Base-by-base conservation (phyloP, 441 rosid species). In the Corymbia citriodora region DNA sequence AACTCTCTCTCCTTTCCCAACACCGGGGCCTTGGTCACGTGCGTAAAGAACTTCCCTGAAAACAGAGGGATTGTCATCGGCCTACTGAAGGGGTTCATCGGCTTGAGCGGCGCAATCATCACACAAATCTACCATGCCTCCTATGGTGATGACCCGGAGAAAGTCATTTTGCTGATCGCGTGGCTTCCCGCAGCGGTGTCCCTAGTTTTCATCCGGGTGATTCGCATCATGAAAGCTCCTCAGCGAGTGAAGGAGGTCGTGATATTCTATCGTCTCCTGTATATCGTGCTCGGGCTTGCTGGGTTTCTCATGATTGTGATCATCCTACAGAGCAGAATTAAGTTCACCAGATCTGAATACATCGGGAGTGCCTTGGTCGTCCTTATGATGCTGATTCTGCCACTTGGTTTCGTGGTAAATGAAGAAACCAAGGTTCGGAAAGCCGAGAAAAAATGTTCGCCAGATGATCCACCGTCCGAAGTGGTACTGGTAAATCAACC, bases 1-100 rank as follows among this genome's bases (percentile, higher is more conserved):
- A 95, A 96, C 92, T 96, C 99, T 1, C 95, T 94, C 90, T 88
- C 97, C 8, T 96, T 95, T 54, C 94, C 97, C 59, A 96, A 96
- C 10, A 96, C 96, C 0, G 96, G 95, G 49, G 95, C 96, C 70
- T 81, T 96, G 3, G 96, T 95, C 74, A 93, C 96, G 3, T 93
- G 94, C 65, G 96, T 95, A 55, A 93, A 93, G 92, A 96, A 93
- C 93, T 96, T 97, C 93, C 96, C 95, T 1, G 95, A 95, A 61
- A 93, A 94, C 89, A 90, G 96, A 61, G 98, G 97, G 29, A 92
- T 93, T 61, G 94, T 96, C 86, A 90, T 96, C 63, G 97, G 97
- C 63, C 91, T 96, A 49, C 89, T 95, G 91, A 96, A 95, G 88
- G 96, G 96, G 3, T 94, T 91, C 55, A 95, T 96, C 36, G 96